Percentiles rank a stretch among this genome's conserved stretches.
Evolutionary conservation across 495 filamentous ascomycete species (phyloP).

Genomic region (Hypoxylon subgilvum): DNA sequence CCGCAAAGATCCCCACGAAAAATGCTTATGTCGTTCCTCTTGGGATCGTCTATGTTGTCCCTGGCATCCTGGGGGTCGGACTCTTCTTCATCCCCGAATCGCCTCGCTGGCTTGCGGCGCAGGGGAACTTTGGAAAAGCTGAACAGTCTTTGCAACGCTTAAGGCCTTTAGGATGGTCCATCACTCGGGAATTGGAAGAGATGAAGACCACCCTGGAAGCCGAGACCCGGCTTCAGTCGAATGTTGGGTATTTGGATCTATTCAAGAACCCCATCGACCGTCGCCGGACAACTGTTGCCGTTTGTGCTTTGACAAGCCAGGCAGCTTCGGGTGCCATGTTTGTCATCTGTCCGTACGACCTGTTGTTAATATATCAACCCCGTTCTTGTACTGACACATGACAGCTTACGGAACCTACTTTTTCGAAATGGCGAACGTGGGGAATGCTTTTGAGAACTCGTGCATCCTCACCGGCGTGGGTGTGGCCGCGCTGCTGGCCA

Average conservation of each 20-base stretch:
- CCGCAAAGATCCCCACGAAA: constrained; percentile 52
- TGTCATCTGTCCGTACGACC: constrained; percentile 55
- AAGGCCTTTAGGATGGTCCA: constrained; percentile 50
- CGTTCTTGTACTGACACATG: constrained; percentile 10
- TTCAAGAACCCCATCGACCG: constrained; percentile 60
- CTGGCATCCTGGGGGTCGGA: constrained; percentile 55
- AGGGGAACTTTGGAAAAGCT: constrained; percentile 57
- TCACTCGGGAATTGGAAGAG: constrained; percentile 57
- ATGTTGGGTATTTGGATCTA: constrained; percentile 56
- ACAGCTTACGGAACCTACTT: constrained; percentile 68
- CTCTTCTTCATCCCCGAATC: constrained; percentile 69
- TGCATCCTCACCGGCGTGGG: constrained; percentile 63
- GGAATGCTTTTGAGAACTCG: constrained; percentile 64
- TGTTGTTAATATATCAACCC: background rate
- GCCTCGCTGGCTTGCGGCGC: constrained; percentile 66
- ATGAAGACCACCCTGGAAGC: constrained; percentile 59
- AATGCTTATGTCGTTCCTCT: constrained; percentile 64
- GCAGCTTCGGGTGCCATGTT: constrained; percentile 67
- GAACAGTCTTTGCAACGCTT: constrained; percentile 53
- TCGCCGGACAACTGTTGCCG: constrained; percentile 56
- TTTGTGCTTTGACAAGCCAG: constrained; percentile 60
- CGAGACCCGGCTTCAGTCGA: constrained; percentile 53
- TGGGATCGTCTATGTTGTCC: constrained; percentile 64
- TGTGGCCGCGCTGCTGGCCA: constrained; percentile 63
- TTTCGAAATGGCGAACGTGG: constrained; percentile 67